These are phyloP conservation scores for Suhomyces taliae DNA, from an alignment of 1,139 yeast species.

Conservation along the genomic window DNA sequence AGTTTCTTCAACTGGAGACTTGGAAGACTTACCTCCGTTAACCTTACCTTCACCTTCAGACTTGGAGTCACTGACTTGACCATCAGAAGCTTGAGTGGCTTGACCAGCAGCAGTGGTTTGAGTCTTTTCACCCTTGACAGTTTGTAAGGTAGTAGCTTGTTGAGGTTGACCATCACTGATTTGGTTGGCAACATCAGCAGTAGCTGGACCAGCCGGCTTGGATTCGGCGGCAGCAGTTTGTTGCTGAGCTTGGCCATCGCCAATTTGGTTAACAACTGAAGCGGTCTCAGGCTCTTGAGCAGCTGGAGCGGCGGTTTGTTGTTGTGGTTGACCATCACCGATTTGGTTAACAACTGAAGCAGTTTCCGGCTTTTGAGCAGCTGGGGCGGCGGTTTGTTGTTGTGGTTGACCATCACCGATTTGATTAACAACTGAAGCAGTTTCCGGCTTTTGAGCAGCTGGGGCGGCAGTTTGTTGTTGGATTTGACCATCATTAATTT, in stretches of 20 bases:
- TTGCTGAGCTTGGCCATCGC: slow-evolving; percentile 53
- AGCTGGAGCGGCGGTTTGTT: slow-evolving; percentile 14
- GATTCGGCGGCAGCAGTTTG: slow-evolving; percentile 26
- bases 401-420: slow-evolving; percentile 36
- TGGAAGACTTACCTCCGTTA: slow-evolving; percentile 13
- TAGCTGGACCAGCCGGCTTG: slow-evolving; percentile 32
- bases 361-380: slow-evolving; percentile 33
- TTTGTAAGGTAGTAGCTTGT: slow-evolving; percentile 14
- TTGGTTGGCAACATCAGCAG: slow-evolving; percentile 28
- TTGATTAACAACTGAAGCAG: slow-evolving; percentile 23
- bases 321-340: slow-evolving; percentile 38
- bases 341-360: slow-evolving; percentile 33
- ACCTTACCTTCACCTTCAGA: slow-evolving; percentile 8
- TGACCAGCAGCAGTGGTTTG: slow-evolving; percentile 24
- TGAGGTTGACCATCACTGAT: slow-evolving; percentile 54
- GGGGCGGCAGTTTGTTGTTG: no score
- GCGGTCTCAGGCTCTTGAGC: slow-evolving; percentile 28
- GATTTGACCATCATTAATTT: no score
- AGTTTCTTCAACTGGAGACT: slow-evolving; percentile 15
- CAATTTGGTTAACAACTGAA: slow-evolving; percentile 34
- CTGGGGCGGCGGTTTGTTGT: slow-evolving; percentile 20
- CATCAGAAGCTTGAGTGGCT: slow-evolving; percentile 39
- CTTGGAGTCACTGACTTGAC: slow-evolving; percentile 23
- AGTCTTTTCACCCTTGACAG: background rate
- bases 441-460: background rate